Evolutionary conservation across 805 yeast genomes (phyloP), one percentile per base, ranked within the genome.

Genomic region (Brettanomyces anomalus): DNA sequence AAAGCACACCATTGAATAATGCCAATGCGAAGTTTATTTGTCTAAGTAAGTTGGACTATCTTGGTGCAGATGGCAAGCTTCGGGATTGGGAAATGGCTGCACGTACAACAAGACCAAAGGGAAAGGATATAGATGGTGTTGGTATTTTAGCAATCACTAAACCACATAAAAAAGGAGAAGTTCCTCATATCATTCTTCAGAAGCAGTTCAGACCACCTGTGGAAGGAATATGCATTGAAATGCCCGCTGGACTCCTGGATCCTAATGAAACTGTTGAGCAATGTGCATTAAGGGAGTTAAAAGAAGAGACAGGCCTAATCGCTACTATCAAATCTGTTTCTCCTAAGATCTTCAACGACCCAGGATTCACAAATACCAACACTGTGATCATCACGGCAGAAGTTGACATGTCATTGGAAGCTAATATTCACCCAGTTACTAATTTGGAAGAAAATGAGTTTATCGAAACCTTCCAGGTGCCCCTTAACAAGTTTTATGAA

Each of bases 201-300:
- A 86, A 85, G 57, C 98, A 90, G 60, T 90, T 83, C 65, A 73
- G 98, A 44, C 96, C 97, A 1, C 97, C 98, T 1, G 84, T 83
- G 3, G 81, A 74, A 42, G 90, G 87, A 16, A 86, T 90, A 6
- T 82, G 94, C 55, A 79, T 90, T 48, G 98, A 90, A 62, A 73
- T 89, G 58, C 98, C 98, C 1, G 98, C 98, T 0, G 98, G 98
- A 0, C 68, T 90, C 48, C 74, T 93, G 35, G 98, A 90, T 60
- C 86, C 89, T 1, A 72, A 76, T 41, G 97, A 93, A 60, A 60
- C 81, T 1, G 62, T 86, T 21, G 88, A 79, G 49, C 62, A 74
- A 4, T 87, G 96, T 33, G 97, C 98, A 0, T 68, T 80, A 42
- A 73, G 98, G 48, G 98, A 90, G 60, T 65, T 90, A 49, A 73